Evolutionary conservation across 805 yeast species (phyloP), one percentile per base, ranked within the genome.

Genomic region (Danielozyma ontarioensis): DNA sequence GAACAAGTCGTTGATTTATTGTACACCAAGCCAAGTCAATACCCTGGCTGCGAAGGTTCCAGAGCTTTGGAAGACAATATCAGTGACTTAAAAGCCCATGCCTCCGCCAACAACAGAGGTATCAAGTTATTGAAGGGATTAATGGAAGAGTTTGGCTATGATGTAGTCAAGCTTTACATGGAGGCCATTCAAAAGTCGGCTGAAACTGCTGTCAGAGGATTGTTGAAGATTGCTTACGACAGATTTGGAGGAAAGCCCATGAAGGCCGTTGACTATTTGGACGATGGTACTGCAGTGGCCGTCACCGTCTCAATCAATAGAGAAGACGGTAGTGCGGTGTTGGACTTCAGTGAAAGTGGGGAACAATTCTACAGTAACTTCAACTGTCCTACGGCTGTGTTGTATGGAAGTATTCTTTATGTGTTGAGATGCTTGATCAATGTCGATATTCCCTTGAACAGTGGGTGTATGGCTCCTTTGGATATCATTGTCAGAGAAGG

Each of bases 321-420:
- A 3, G 67, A 64, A 5, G 64, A 65, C 3, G 83, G 83, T 1
- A 65, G 71, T 17, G 87, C 90, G 14, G 62, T 69, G 12, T 86
- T 89, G 57, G 96, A 90, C 56, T 90, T 90, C 50, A 66, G 74
- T 1, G 96, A 93, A 11, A 83, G 96, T 0, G 83, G 94, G 3
- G 77, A 80, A n/a, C 94, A 90, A 54, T 74, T 84, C 31, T 83
- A 84, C 53, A 95, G 94, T 17, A 90, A 90, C 55, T 70, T 86
- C 58, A 90, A 90, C 57, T 96, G 97, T 0, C 97, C 98, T 1
- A 76, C 70, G 42, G 94, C 97, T 0, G 86, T 93, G 42, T 81
- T 95, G 2, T 78, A 78, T 50, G 83, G 95, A 17, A 96, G 97
- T 1, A 79, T 90, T 36, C 71, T 90, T 27, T 90, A 90, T 57